A percentile compares a stretch with the other conserved stretches of the same genome.
Evolutionary conservation across 306 rosid genomes (phyloP).

Genomic region (Neltuma alba): DNA sequence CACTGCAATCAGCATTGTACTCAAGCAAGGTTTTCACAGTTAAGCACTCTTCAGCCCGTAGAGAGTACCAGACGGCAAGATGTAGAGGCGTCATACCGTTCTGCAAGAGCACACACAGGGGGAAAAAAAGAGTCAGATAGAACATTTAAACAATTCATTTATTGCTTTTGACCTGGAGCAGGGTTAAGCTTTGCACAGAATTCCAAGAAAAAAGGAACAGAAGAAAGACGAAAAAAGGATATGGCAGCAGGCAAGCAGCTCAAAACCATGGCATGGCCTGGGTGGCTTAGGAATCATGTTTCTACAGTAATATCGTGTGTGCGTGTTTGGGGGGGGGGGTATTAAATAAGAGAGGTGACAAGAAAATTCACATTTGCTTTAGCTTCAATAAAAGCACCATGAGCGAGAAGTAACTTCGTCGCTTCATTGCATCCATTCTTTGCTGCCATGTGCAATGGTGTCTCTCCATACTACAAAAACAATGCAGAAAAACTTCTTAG

Average conservation of each 20-base stretch:
- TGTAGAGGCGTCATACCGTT: constrained; percentile 99
- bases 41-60: constrained; percentile 70
- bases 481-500: background rate
- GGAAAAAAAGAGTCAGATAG: constrained; percentile 28
- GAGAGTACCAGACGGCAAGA: constrained; percentile 96
- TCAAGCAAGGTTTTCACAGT: constrained; percentile 68
- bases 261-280: background rate
- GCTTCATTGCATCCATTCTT: constrained; percentile 74
- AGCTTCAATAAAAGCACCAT: constrained; percentile 77
- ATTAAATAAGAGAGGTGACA: constrained; percentile 29
- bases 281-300: background rate
- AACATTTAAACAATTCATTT: constrained; percentile 23
- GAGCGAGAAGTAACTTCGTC: constrained; percentile 59
- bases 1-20: constrained; percentile 69
- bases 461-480: constrained; percentile 70
- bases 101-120: constrained; percentile 61
- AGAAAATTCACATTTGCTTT: constrained; percentile 76
- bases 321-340: too few species aligned
- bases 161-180: constrained; percentile 4
- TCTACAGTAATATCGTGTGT: background rate
- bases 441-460: constrained; percentile 81
- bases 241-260: background rate
- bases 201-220: background rate
- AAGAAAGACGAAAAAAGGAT: background rate
- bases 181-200: background rate